Conservation (phyloP, 495 filamentous ascomycete species). For the Trichocladium antarcticum region DNA sequence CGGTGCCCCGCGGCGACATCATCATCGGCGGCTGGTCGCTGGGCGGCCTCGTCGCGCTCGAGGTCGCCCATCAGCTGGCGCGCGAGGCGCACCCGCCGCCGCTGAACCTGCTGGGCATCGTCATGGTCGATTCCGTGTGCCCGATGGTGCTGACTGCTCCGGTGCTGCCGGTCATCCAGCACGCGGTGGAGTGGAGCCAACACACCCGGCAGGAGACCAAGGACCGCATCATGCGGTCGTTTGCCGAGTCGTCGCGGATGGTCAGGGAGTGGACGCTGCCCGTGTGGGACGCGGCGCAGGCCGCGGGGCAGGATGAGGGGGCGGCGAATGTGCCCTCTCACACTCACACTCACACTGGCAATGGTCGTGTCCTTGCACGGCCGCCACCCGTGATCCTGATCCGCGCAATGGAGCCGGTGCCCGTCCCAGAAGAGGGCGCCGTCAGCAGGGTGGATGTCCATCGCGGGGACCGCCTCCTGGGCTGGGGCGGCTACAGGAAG, state of each 20-base stretch:
- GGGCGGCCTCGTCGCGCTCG: slow-evolving; percentile 34
- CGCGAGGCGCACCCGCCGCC: not conserved
- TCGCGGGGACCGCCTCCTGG: slow-evolving; percentile 24
- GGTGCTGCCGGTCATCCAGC: slow-evolving; percentile 11
- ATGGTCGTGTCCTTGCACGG: not conserved
- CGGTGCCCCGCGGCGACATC: slow-evolving; percentile 23
- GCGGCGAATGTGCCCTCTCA: too few species aligned
- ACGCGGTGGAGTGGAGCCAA: slow-evolving; percentile 20
- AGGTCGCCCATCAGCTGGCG: slow-evolving; percentile 30
- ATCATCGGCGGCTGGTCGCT: slow-evolving; percentile 37
- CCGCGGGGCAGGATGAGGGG: not conserved
- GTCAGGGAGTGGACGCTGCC: slow-evolving; percentile 28
- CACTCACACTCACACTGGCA: not conserved
- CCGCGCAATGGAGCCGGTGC: slow-evolving; percentile 27
- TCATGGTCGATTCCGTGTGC: slow-evolving; percentile 38
- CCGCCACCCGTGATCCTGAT: slow-evolving; percentile 32
- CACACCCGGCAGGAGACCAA: slow-evolving; percentile 30
- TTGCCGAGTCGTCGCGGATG: slow-evolving; percentile 31
- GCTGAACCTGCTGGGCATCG: slow-evolving; percentile 29
- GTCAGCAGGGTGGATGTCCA: slow-evolving; percentile 27
- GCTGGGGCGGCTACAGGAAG: slow-evolving; percentile 31
- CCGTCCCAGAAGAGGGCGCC: slow-evolving; percentile 12
- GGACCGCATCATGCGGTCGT: slow-evolving; percentile 25
- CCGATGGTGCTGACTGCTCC: slow-evolving; percentile 8
- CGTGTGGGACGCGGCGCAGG: slow-evolving; percentile 13